Conservation (phyloP, 768 basidiomycete species). For the Auricularia heimuer region DNA sequence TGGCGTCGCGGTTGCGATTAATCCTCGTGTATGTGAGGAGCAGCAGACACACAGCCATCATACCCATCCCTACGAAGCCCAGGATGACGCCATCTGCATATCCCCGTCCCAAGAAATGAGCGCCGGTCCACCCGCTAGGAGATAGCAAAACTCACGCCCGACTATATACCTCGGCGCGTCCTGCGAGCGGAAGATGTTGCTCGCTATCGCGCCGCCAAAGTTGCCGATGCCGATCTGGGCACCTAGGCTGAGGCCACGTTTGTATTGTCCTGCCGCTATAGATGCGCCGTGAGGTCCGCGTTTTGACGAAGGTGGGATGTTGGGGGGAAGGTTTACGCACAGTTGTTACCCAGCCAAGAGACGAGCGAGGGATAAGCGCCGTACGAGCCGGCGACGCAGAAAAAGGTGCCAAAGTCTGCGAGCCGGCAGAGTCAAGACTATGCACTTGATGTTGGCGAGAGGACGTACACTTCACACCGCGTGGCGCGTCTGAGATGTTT, state of each 20-base stretch:
- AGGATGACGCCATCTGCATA: constrained; percentile 47
- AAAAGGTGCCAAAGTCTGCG: constrained; percentile 53
- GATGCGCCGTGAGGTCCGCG: neutral
- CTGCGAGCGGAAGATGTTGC: constrained; percentile 48
- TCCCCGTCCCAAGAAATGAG: neutral
- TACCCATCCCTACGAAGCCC: constrained; percentile 61
- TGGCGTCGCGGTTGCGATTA: constrained; percentile 41
- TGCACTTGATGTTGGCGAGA: neutral
- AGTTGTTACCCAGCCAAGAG: constrained; percentile 33
- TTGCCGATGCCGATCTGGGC: constrained; percentile 61
- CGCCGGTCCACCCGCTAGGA: too few relatives aligned
- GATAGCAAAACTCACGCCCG: constrained; percentile 35
- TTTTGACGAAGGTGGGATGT: neutral
- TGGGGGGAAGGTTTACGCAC: neutral
- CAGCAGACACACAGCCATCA: constrained; percentile 39
- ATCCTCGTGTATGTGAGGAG: constrained; percentile 43
- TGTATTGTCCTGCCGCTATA: constrained; percentile 49
- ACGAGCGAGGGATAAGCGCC: constrained; percentile 49
- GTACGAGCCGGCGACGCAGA: constrained; percentile 56
- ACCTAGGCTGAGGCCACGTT: constrained; percentile 59
- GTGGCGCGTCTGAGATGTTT: neutral
- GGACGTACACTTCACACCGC: neutral
- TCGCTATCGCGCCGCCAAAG: constrained; percentile 53
- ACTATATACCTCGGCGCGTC: constrained; percentile 53
- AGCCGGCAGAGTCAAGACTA: too few relatives aligned